Evolutionary conservation across 768 basidiomycete species (phyloP).

Genomic region (Leccinum truebloodii): DNA sequence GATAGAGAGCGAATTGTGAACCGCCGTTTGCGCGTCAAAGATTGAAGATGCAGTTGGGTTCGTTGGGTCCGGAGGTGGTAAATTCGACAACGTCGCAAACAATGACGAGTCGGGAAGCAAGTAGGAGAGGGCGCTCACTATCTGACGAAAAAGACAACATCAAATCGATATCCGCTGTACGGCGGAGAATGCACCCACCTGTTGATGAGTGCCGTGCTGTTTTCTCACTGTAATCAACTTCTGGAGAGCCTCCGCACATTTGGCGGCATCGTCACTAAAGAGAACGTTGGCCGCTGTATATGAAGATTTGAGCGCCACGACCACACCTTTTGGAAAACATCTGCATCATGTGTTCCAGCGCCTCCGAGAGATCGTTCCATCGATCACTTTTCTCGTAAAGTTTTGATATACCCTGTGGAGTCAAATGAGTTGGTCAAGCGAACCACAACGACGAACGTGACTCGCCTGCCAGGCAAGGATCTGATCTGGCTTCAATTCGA

Average conservation of each 20-base stretch:
- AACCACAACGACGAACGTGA: conserved; percentile 27
- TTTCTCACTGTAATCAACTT: conserved; percentile 67
- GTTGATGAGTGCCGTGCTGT: conserved; percentile 56
- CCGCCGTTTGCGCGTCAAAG: conserved; percentile 55
- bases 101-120: conserved; percentile 75
- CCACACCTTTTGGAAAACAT: conserved; percentile 61
- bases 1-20: conserved; percentile 69
- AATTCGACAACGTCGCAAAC: conserved; percentile 57
- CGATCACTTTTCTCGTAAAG: conserved; percentile 65
- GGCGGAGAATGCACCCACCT: conserved; percentile 42
- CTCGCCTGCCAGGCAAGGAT: conserved; percentile 83
- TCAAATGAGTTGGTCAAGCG: conserved; percentile 29
- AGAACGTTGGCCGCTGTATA: neutral
- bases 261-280: conserved; percentile 67
- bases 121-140: conserved; percentile 64
- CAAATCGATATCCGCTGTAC: neutral
- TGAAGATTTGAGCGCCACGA: neutral
- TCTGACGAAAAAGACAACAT: conserved; percentile 38
- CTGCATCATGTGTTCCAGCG: conserved; percentile 56
- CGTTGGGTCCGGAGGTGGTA: conserved; percentile 78
- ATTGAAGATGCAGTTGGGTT: conserved; percentile 66
- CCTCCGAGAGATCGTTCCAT: conserved; percentile 58
- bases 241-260: conserved; percentile 81
- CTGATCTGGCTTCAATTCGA: conserved; percentile 60
- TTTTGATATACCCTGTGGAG: conserved; percentile 63